Evolutionary conservation across 108 stramenopile genomes (phyloP), one percentile per base, ranked within the genome.

Genomic region (Nitzschia inconspicua): DNA sequence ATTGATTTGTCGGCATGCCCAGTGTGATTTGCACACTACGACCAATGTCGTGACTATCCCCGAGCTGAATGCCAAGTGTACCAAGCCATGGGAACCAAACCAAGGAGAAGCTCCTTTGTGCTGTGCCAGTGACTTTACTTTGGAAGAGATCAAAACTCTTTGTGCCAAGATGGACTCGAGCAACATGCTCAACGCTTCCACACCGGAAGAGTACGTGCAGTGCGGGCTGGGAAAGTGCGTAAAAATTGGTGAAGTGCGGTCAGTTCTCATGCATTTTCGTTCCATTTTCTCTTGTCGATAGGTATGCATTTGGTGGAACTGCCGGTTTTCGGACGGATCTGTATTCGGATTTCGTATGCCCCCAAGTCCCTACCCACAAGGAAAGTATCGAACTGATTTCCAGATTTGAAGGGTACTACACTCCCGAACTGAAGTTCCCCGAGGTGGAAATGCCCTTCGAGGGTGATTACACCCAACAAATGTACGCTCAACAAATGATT

Each of bases 81-180:
- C 79, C 37, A 62, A 44, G 35, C 87, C 83, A 10, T 89, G 54
- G 47, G 52, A 54, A 1, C 32, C 41, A 10, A 29, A 51, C 29
- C 53, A 62, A 23, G 79, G 78, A 22, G 72, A 51, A 2, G 36
- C 44, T 1, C 80, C 83, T 8, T 74, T 59, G n/a, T 88, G 87
- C 55, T 88, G 87, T 54, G 53, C 82, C 1, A 70, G 73, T 36
- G 87, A 88, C 60, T 88, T 88, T 39, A 88, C 83, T 25, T 63
- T 88, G 0, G 81, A 54, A 42, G 83, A 88, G 40, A 75, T 88
- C 65, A 79, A 84, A 47, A 73, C 71, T 23, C 66, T 88, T 44
- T 88, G 87, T 52, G 87, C 76, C 39, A 88, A 88, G 69, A 84
- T 88, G 83, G 82, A 88, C 46, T 65, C 78, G 26, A 55, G 46